Evolutionary conservation across 139 green algal species (phyloP).

Genomic region (Asterochloris sp.): DNA sequence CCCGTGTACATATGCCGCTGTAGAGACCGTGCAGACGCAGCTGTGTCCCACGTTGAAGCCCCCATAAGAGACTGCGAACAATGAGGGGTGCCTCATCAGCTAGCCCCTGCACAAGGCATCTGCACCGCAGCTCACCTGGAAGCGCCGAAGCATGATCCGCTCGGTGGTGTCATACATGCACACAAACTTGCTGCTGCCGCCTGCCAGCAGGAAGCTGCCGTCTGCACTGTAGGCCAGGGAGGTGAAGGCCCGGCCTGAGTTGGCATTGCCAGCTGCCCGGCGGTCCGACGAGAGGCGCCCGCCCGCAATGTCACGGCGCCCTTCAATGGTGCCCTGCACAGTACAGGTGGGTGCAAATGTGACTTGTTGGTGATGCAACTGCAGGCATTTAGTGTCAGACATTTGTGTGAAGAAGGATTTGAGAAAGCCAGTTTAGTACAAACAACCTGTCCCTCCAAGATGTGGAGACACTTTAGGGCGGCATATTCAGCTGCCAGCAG

Average conservation of each 20-base stretch:
- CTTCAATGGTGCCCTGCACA: slow-evolving; percentile 72
- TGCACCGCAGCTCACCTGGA: slow-evolving; percentile 50
- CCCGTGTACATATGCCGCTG: too few species aligned
- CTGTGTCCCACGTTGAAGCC: too few species aligned
- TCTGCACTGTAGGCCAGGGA: slow-evolving; percentile 88
- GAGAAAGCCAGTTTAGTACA: too few species aligned
- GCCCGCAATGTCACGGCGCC: slow-evolving; percentile 83
- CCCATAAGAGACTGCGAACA: too few species aligned
- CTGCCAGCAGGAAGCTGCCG: slow-evolving; percentile 82
- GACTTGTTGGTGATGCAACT: too few species aligned
- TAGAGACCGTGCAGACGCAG: too few species aligned
- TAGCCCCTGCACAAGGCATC: not conserved
- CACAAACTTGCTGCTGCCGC: slow-evolving; percentile 74
- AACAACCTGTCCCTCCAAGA: too few species aligned
- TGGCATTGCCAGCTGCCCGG: slow-evolving; percentile 61
- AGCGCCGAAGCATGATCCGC: slow-evolving; percentile 83
- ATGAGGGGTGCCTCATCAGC: too few species aligned
- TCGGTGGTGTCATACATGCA: slow-evolving; percentile 96
- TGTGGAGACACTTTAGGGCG: too few species aligned
- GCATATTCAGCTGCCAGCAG: too few species aligned
- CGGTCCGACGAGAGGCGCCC: slow-evolving; percentile 69
- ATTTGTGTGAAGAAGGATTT: too few species aligned
- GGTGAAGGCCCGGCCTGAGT: slow-evolving; percentile 75
- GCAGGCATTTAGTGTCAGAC: too few species aligned
- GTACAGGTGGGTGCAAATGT: not conserved